Evolutionary conservation across 495 filamentous ascomycete genomes (phyloP).

Genomic region (Lasiosphaeriaceae sp.): DNA sequence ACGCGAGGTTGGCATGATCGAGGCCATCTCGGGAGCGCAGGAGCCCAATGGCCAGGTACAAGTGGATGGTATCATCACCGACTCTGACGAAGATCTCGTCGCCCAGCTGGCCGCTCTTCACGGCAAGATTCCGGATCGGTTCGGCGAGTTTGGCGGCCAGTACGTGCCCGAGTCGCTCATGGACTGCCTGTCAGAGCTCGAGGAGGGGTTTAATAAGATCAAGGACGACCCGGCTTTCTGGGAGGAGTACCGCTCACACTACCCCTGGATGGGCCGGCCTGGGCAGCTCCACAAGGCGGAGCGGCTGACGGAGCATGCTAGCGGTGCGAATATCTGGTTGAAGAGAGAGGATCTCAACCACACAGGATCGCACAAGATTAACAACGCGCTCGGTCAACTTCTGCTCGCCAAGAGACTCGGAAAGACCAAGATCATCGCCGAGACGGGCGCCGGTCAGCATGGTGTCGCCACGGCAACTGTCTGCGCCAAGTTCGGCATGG

Average conservation of each 20-base stretch:
- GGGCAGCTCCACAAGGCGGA: slow-evolving; percentile 87
- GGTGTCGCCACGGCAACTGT: slow-evolving; percentile 93
- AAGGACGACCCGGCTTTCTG: slow-evolving; percentile 87
- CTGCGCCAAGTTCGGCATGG: slow-evolving; percentile 95
- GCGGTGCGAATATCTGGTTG: slow-evolving; percentile 90
- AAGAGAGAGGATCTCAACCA: slow-evolving; percentile 95
- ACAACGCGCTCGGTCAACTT: slow-evolving; percentile 89
- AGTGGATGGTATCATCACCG: slow-evolving; percentile 44
- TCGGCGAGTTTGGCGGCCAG: slow-evolving; percentile 97
- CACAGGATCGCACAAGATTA: slow-evolving; percentile 89
- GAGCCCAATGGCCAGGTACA: slow-evolving; percentile 52
- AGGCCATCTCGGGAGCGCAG: slow-evolving; percentile 54
- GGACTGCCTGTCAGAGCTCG: slow-evolving; percentile 90
- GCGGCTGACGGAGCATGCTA: slow-evolving; percentile 80
- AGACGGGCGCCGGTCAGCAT: slow-evolving; percentile 95
- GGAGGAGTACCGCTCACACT: slow-evolving; percentile 95
- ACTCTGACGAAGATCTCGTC: slow-evolving; percentile 41
- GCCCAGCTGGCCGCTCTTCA: slow-evolving; percentile 43
- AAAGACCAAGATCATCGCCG: slow-evolving; percentile 92
- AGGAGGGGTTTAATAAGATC: slow-evolving; percentile 83
- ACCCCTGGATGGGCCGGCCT: slow-evolving; percentile 95
- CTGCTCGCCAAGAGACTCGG: slow-evolving; percentile 77
- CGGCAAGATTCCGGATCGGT: slow-evolving; percentile 69
- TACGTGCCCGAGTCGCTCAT: slow-evolving; percentile 97
- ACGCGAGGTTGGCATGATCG: slow-evolving; percentile 59